phyloP scores from a whole-genome alignment of 148 eudicot genomes.

The Dianthus caryophyllus region DNA sequence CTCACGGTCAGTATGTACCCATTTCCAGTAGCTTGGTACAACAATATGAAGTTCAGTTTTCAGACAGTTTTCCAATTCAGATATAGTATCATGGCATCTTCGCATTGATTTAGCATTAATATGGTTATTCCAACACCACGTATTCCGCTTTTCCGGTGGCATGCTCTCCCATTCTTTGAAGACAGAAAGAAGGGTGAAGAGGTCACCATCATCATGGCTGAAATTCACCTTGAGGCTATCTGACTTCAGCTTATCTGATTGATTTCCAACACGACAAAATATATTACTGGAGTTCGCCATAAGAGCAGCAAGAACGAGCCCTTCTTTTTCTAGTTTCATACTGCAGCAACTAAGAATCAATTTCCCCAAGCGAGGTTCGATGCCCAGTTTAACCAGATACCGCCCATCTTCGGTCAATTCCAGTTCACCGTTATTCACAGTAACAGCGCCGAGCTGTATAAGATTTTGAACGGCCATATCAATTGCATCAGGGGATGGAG shows the following conservation, averaged over 20 bases:
- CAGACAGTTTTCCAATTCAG: conserved; percentile 67
- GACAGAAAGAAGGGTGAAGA: conserved; percentile 82
- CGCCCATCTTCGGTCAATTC: conserved; percentile 58
- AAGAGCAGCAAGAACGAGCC: conserved; percentile 86
- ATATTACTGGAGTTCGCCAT: conserved; percentile 85
- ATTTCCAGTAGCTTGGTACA: conserved; percentile 71
- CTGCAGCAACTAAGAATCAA: conserved; percentile 54
- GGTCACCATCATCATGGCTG: conserved; percentile 79
- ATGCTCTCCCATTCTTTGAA: conserved; percentile 73
- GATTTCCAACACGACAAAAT: conserved; percentile 83
- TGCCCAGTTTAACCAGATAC: conserved; percentile 63
- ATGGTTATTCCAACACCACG: conserved; percentile 92
- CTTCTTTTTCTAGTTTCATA: conserved; percentile 62
- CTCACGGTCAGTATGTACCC: conserved; percentile 50
- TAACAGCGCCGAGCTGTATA: conserved; percentile 72
- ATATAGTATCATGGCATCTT: conserved; percentile 68
- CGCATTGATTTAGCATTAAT: conserved; percentile 89
- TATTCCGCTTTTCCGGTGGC: conserved; percentile 41
- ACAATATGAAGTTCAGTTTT: conserved; percentile 57
- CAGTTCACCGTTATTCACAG: conserved; percentile 34
- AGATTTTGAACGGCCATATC: conserved; percentile 83
- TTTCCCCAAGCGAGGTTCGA: conserved; percentile 88
- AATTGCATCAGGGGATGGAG: conserved; percentile 63
- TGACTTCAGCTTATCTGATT: conserved; percentile 63
- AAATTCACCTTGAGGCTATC: conserved; percentile 83